A percentile compares a stretch with the other conserved stretches of the same genome.
phyloP scores from a whole-genome alignment of 2,329 filamentous ascomycete genomes.

The Blastomyces emzantsi region DNA sequence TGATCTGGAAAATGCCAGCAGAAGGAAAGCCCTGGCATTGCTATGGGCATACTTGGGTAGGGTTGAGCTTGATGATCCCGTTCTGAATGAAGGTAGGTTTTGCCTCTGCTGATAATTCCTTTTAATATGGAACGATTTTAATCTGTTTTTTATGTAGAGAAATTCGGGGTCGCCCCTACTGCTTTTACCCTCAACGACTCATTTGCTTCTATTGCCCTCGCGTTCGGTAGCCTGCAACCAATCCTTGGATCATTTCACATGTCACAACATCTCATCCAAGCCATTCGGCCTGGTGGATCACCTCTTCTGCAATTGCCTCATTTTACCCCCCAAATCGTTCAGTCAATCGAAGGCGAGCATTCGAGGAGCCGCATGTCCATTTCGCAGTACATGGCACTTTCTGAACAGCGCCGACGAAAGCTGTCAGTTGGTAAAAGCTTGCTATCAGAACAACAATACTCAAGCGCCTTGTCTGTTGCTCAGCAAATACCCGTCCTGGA shows the following conservation, averaged over 20 bases:
- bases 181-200: slow-evolving; percentile 78
- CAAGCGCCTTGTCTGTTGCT: slow-evolving; percentile 64
- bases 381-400: slow-evolving; percentile 79
- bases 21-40: slow-evolving; percentile 78
- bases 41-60: slow-evolving; percentile 94
- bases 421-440: slow-evolving; percentile 61
- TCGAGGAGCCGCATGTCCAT: slow-evolving; percentile 67
- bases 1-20: slow-evolving; percentile 67
- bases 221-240: slow-evolving; percentile 74
- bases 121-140: neutral
- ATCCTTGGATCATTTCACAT: slow-evolving; percentile 73
- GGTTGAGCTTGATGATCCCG: slow-evolving; percentile 68
- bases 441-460: slow-evolving; percentile 67
- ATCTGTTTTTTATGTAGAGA: slow-evolving; percentile 44
- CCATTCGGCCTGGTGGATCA: slow-evolving; percentile 70
- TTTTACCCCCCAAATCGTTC: slow-evolving; percentile 57
- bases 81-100: slow-evolving; percentile 55
- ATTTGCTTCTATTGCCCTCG: slow-evolving; percentile 76
- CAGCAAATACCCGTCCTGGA: slow-evolving; percentile 74
- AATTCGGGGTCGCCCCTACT: slow-evolving; percentile 80
- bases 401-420: slow-evolving; percentile 62
- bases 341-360: slow-evolving; percentile 45
- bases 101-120: neutral
- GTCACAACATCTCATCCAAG: slow-evolving; percentile 83
- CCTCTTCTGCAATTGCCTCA: slow-evolving; percentile 87